Base-by-base conservation (phyloP, 2,329 filamentous ascomycete species). In the Hymenoscyphus infarciens region DNA sequence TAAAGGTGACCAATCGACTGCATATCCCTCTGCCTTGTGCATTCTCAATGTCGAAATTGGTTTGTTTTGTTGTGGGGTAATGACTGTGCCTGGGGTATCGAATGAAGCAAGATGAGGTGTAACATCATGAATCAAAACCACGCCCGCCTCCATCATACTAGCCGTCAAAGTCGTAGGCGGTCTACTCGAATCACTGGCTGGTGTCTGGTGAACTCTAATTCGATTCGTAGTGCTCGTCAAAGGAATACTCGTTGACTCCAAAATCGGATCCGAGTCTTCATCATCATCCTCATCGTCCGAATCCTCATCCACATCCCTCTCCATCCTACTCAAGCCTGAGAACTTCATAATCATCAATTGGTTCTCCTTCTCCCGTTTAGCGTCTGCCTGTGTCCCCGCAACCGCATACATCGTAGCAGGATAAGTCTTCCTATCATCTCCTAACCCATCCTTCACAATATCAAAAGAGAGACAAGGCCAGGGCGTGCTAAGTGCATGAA, bases 401-500 rank as follows among this genome's bases (percentile, higher is more conserved):
- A 98, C 93, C 11, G 93, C 89, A 79, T 98, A 99, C 79, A 97
- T 89, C 63, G 94, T 97, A 58, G 92, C 92, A 29, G 95, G 95
- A 77, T 96, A 99, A n/a, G 89, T 87, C 76, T 89, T 96, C 73
- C 95, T 89, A 76, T 92, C 87, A 74, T 97, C 89, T 69, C 95
- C 95, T 19, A 99, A 84, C 59, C 83, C 82, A 78, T 99, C 95
- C 71, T 84, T 88, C 66, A 99, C 78, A 64, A 99, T 89, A 75
- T 98, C 95, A 77, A 97, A 97, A 1, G 94, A 98, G 16, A 99
- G 84, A 75, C 95, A 99, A 2, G 95, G 95, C 95, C 95, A 99
- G 1, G 92, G 92, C 7, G 93, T 93, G 76, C 90, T 95, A 67
- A 99, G 84, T 65, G 87, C 92, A 81, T 99, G 95, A 64, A 99